phyloP scores from a whole-genome alignment of 164 flowering plant genomes.

The Santalum album region DNA sequence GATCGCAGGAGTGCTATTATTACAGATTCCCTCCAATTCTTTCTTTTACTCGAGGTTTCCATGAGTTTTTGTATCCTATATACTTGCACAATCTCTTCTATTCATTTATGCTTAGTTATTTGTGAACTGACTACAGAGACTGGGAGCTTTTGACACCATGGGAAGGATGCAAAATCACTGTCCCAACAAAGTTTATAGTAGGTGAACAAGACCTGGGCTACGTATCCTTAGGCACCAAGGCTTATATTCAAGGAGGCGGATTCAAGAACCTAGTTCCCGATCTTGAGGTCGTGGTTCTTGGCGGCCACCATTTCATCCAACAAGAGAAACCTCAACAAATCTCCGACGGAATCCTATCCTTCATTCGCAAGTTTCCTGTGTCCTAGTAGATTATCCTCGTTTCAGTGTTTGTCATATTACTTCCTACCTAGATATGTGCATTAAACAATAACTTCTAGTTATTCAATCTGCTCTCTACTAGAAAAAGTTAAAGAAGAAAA shows the following conservation, averaged over 20 bases:
- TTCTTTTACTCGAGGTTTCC: too few species aligned
- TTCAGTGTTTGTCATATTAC: too few species aligned
- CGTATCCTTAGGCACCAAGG: slow-evolving; percentile 17
- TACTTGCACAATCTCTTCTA: too few species aligned
- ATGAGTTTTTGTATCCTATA: too few species aligned
- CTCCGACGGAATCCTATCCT: slow-evolving; percentile 24
- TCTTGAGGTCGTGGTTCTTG: slow-evolving; percentile 23
- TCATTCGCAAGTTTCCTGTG: slow-evolving; percentile 14
- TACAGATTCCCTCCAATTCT: too few species aligned
- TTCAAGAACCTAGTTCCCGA: slow-evolving; percentile 31
- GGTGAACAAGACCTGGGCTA: slow-evolving; percentile 35
- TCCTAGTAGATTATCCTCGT: too few species aligned
- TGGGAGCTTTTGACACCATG: slow-evolving; percentile 53
- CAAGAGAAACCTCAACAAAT: slow-evolving; percentile 33
- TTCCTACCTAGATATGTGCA: too few species aligned
- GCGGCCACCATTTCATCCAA: slow-evolving; percentile 34
- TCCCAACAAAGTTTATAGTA: slow-evolving; percentile 34
- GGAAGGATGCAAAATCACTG: slow-evolving; percentile 36
- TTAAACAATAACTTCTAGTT: too few species aligned
- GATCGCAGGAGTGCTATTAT: too few species aligned
- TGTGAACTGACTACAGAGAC: slow-evolving; percentile 16
- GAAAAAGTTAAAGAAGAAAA: too few species aligned
- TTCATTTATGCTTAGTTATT: not conserved
- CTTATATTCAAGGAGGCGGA: slow-evolving; percentile 20
- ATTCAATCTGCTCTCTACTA: too few species aligned